A percentile compares a stretch with the other conserved stretches of the same genome.
phyloP scores from a whole-genome alignment of 345 rosid species.

The Sonneratia alba region DNA sequence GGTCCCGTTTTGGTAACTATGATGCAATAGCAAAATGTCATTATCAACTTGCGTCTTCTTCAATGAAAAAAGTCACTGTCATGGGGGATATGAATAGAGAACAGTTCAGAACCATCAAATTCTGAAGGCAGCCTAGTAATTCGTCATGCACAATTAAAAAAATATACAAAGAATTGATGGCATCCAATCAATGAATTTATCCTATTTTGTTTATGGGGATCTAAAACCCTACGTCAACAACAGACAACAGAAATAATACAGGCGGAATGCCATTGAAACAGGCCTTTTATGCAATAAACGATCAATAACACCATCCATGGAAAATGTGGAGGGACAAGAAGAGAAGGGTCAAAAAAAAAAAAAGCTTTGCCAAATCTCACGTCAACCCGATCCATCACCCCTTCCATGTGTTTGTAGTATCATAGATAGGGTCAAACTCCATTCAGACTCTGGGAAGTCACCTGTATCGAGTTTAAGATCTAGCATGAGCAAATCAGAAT shows the following conservation, averaged over 20 bases:
- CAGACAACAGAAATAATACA: neutral
- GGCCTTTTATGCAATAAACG: constrained; percentile 6
- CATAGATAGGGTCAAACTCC: neutral
- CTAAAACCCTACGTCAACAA: constrained; percentile 5
- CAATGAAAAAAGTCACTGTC: no score
- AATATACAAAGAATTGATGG: neutral
- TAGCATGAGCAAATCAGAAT: neutral
- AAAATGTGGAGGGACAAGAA: neutral
- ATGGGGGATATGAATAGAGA: no score
- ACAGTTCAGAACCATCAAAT: no score
- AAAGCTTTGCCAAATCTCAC: neutral
- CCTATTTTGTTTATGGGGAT: neutral
- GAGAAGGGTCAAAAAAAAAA: neutral
- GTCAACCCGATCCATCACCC: neutral
- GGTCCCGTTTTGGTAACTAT: no score
- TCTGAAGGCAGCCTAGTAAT: no score
- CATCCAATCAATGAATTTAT: constrained; percentile 4
- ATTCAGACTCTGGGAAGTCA: neutral
- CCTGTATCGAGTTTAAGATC: neutral
- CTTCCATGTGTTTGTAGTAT: neutral
- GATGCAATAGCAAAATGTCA: no score
- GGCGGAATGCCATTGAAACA: constrained; percentile 1
- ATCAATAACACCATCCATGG: neutral
- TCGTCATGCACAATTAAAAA: no score
- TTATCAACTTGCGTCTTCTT: no score